Base-by-base conservation (phyloP, 2,329 filamentous ascomycete genomes). In the Massarina eburnea region DNA sequence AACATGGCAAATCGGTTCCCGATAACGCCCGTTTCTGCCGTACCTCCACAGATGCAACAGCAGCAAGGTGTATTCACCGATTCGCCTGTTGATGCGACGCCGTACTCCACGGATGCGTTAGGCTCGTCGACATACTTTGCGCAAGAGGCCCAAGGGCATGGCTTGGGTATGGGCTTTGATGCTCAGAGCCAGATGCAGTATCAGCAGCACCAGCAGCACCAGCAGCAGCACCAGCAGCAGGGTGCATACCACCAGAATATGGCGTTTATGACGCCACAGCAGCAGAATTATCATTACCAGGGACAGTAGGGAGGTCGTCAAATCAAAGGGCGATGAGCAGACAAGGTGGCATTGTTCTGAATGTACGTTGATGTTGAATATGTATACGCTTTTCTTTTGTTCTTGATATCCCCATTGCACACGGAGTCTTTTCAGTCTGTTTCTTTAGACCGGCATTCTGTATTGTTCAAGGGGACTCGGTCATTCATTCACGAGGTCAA, bases 11-110 rank as follows among this genome's bases (percentile, higher is more conserved):
- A 54, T 17, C 57, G 57, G 21, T 66, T 59, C 24, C 59, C 59
- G 2, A 62, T 66, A 49, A 62, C 54, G 8, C 59, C 64, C 8
- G 52, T 64, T 5, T 64, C 65, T 18, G 55, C 58, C 6, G 49
- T 67, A 40, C 59, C 47, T 36, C 57, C 61, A 41, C 60, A 57
- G 26, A 19, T 20, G 17, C 60, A 61, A 32, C 61, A 65, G 36
- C 57, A 42, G 42, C 47, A 38, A 39, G 39, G 57, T 2, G 49
- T 67, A 21, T 71, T 67, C 39, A 66, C 63, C 12, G 59, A 67
- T 22, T 71, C 68, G n/a, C 68, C 68, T 1, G 56, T 70, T 5
- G 67, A 71, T 24, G 59, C 64, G 12, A 63, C 59, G 2, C 50
- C 54, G 7, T 67, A 53, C 15, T 62, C 64, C 21, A 64, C 59